Percentiles rank a stretch among this genome's conserved stretches.
phyloP scores from a whole-genome alignment of 495 filamentous ascomycete species.

The Penicillium maclennaniae region DNA sequence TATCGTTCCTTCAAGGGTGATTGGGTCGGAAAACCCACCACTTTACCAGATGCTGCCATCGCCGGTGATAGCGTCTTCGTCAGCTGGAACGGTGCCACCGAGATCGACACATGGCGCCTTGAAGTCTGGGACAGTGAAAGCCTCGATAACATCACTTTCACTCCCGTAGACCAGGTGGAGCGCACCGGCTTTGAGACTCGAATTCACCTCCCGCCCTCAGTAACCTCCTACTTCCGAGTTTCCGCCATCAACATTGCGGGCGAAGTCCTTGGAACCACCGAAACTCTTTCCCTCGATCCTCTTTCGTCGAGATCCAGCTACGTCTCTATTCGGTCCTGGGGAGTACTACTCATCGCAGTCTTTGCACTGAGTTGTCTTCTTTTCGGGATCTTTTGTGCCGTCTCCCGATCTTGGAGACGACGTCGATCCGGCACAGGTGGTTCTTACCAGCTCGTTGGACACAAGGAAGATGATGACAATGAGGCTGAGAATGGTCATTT shows the following conservation, averaged over 20 bases:
- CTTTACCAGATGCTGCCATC: conserved; percentile 25
- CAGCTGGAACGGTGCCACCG: conserved; percentile 48
- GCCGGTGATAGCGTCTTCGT: conserved; percentile 29
- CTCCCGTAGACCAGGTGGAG: conserved; percentile 4
- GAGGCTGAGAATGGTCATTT: conserved; percentile 9
- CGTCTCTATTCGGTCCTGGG: conserved; percentile 1
- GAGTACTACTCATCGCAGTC: conserved; percentile 5
- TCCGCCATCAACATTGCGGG: conserved; percentile 13
- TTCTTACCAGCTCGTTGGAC: conserved; percentile 14
- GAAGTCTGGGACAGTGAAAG: conserved; percentile 27
- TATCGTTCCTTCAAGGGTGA: conserved; percentile 34
- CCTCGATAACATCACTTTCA: conserved; percentile 18
- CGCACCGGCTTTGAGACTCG: conserved; percentile 23
- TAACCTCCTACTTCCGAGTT: conserved; percentile 17
- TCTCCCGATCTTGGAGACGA: conserved; percentile 5
- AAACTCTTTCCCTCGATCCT: conserved; percentile 2
- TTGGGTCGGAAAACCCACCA: conserved; percentile 35
- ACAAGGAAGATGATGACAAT: conserved; percentile 15
- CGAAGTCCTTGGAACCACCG: conserved; percentile 15
- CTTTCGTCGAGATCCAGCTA: not conserved
- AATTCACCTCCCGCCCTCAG: conserved; percentile 5
- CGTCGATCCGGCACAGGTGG: not conserved
- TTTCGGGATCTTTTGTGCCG: conserved; percentile 11
- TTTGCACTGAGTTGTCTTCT: conserved; percentile 13
- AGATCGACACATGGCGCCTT: conserved; percentile 36